Base-by-base conservation (phyloP, 148 eudicot genomes). In the Dianthus caryophyllus region DNA sequence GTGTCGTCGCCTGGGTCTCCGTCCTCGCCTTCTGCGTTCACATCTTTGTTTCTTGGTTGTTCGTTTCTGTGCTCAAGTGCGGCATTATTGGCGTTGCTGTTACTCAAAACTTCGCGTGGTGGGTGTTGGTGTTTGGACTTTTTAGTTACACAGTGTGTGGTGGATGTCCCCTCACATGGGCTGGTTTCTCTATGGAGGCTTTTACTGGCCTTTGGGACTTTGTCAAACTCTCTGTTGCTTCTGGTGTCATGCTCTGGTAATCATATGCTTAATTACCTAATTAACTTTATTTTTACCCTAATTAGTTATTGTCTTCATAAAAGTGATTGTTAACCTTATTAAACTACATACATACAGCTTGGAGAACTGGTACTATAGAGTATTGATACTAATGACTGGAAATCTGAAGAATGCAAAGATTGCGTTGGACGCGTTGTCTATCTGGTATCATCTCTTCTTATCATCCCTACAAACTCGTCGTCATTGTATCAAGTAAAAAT, bases 351-450 rank as follows among this genome's bases (percentile, higher is more conserved):
- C n/a, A 1, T 22, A 18, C 84, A 85, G 86, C 55, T 78, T 82
- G 86, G 89, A 85, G 83, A 85, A 72, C 39, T 85, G 89, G 89
- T 83, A 85, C 75, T 85, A 85, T 69, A 80, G 27, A 73, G 50
- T 83, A 20, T 57, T 85, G 69, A 78, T 85, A 41, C 55, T 85
- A 61, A 78, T 85, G 81, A 85, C 86, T 0, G 86, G 86, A 57
- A 85, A 85, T 70, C 70, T 85, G 61, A 64, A 74, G 63, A 85
- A 85, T 63, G 84, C 89, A 8, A 75, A 80, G 64, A 80, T 83
- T 18, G 86, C 84, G 16, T 56, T 85, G 26, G 89, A 85, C 74
- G 89, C 86, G 30, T 65, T 85, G 72, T 78, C 89, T 2, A 78
- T 85, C 53, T 85, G 89, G 89, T 85, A 17, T 33, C 7, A 33